Conservation (phyloP, 768 basidiomycete genomes). For the Boletus reticulatus region DNA sequence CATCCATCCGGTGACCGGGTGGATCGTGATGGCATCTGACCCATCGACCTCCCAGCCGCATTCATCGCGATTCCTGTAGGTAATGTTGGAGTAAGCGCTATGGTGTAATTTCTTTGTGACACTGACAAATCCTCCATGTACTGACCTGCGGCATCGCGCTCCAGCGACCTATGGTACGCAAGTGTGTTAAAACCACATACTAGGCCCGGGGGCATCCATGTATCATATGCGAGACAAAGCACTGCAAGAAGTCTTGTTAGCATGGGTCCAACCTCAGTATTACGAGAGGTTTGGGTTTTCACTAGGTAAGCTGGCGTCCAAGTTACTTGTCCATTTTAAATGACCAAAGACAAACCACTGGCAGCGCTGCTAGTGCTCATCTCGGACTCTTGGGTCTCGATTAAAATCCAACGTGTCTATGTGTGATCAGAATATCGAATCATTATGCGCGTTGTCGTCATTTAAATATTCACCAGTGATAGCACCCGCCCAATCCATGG, state of each 20-base stretch:
- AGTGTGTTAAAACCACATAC: too few species aligned
- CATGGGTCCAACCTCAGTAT: not conserved
- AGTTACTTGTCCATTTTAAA: not conserved
- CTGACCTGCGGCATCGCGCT: not conserved
- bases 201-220: too few species aligned
- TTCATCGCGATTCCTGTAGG: conserved; percentile 1
- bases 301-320: not conserved
- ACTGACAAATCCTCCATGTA: not conserved
- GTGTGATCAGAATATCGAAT: too few species aligned
- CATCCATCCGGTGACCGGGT: too few species aligned
- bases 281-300: not conserved
- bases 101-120: not conserved
- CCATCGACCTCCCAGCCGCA: not conserved
- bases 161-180: not conserved
- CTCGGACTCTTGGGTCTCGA: too few species aligned
- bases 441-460: too few species aligned
- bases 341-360: not conserved
- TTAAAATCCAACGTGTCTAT: too few species aligned
- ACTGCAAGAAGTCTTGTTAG: not conserved
- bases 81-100: not conserved
- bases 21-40: not conserved
- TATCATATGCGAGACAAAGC: too few species aligned
- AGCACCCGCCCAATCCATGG: too few species aligned
- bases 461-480: too few species aligned
- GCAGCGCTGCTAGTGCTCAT: too few species aligned